These are phyloP conservation scores for Talaromyces sp. DNA, from an alignment of 2,329 filamentous ascomycete genomes.

Conservation along the genomic window DNA sequence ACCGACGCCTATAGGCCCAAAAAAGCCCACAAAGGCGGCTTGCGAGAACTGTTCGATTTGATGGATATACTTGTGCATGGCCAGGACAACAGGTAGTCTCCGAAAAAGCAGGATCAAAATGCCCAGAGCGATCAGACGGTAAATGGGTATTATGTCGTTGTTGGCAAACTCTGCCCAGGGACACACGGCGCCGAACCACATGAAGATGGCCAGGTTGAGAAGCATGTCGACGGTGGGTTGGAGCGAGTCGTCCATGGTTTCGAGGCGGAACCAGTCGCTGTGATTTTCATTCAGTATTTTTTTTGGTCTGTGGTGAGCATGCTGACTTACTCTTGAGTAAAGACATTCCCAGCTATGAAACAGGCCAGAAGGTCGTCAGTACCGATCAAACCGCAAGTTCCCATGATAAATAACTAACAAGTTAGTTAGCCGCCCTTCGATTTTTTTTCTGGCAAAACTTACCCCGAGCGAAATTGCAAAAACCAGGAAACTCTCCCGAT, in stretches of 20 bases:
- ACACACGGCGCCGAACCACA: slow-evolving; percentile 84
- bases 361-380: slow-evolving; percentile 87
- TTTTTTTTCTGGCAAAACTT: slow-evolving; percentile 26
- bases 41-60: slow-evolving; percentile 72
- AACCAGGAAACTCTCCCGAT: slow-evolving; percentile 80
- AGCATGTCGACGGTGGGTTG: slow-evolving; percentile 94
- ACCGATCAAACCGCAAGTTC: slow-evolving; percentile 80
- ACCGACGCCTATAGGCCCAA: slow-evolving; percentile 85
- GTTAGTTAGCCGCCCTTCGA: background rate
- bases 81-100: slow-evolving; percentile 70
- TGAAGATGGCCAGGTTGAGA: slow-evolving; percentile 79
- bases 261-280: slow-evolving; percentile 81
- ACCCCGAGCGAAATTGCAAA: slow-evolving; percentile 77
- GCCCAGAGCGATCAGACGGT: slow-evolving; percentile 67
- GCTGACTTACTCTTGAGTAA: slow-evolving; percentile 69
- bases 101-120: slow-evolving; percentile 72
- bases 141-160: slow-evolving; percentile 67
- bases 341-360: slow-evolving; percentile 85
- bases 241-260: slow-evolving; percentile 85
- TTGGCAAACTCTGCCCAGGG: slow-evolving; percentile 69
- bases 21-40: slow-evolving; percentile 84
- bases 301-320: background rate
- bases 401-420: slow-evolving; percentile 68
- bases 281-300: background rate
- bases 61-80: slow-evolving; percentile 67